Evolutionary conservation across 192 early-diverging fungal species (phyloP), one percentile per base, ranked within the genome.

Genomic region (Backusella tuberculispora): DNA sequence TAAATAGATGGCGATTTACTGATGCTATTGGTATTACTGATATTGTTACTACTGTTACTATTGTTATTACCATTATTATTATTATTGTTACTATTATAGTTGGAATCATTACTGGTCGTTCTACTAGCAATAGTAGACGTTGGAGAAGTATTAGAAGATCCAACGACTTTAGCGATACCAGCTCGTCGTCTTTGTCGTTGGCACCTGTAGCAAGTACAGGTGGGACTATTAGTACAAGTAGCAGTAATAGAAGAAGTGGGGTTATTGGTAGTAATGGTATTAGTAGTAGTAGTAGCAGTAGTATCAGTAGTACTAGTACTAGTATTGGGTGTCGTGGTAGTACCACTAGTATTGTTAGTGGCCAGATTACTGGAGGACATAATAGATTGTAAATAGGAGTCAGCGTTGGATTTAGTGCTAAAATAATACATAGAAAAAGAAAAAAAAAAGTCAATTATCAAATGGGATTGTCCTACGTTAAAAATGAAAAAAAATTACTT

Each of bases 171-270:
- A 14, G 45, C 26, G 10, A 68, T 53, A 42, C 43, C 74, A 40
- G 73, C 71, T 26, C 81, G 63, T 68, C 81, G 74, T 48, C 81
- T 60, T 38, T 82, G 81, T 26, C 76, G 73, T 76, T 78, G 69
- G 26, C 81, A 82, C 17, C 69, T 78, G 45, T 78, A 82, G 45
- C 81, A 82, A 46, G 48, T 15, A 64, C 81, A 82, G 34, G 53
- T 44, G 13, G 48, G 38, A 15, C 50, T 47, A 13, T 48, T 47
- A 15, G 56, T 50, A 68, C 79, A 81, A 50, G 73, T 34, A 42
- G 38, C 44, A 8, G 72, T 50, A 0, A 69, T 15, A 24, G 67
- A 37, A 34, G 72, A 66, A 15, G 21, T 34, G 29, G 29, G 2
- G 2, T 48, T 48, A 73, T 63, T 41, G 68, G 41, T 40, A 24